Evolutionary conservation across 2,329 filamentous ascomycete species (phyloP).

Genomic region (Aspergillus sp.): DNA sequence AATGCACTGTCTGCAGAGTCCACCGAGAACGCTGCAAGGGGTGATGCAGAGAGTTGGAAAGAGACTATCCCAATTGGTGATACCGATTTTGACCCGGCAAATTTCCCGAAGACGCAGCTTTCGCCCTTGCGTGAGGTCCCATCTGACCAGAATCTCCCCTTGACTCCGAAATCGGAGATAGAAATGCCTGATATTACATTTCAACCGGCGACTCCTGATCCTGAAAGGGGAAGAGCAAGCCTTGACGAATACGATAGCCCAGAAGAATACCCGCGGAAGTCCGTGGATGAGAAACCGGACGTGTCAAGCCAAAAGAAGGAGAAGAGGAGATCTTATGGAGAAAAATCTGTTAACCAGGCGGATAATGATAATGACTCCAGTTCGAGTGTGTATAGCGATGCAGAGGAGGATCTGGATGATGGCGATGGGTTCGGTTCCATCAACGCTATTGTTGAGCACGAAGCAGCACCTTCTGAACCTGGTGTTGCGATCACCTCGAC

Average conservation of each 20-base stretch:
- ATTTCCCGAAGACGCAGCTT: neutral
- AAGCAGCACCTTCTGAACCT: neutral
- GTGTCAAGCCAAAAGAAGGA: neutral
- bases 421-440: slow-evolving; percentile 51
- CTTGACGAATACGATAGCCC: slow-evolving; percentile 54
- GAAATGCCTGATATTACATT: slow-evolving; percentile 47
- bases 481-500: neutral
- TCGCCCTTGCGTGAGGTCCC: slow-evolving; percentile 11
- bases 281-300: slow-evolving; percentile 21
- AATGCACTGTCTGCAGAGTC: neutral
- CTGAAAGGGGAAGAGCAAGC: slow-evolving; percentile 38
- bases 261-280: slow-evolving; percentile 55
- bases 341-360: slow-evolving; percentile 3
- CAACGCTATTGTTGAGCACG: slow-evolving; percentile 43
- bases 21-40: neutral
- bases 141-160: slow-evolving; percentile 4
- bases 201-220: slow-evolving; percentile 48
- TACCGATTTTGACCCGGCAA: neutral
- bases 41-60: neutral
- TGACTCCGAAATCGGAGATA: slow-evolving; percentile 13
- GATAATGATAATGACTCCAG: slow-evolving; percentile 40
- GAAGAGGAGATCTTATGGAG: slow-evolving; percentile 6
- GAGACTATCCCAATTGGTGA: neutral
- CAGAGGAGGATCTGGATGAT: slow-evolving; percentile 42
- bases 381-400: slow-evolving; percentile 51